Conservation (phyloP, 805 yeast genomes). For the Starmerella lactis-condensi region DNA sequence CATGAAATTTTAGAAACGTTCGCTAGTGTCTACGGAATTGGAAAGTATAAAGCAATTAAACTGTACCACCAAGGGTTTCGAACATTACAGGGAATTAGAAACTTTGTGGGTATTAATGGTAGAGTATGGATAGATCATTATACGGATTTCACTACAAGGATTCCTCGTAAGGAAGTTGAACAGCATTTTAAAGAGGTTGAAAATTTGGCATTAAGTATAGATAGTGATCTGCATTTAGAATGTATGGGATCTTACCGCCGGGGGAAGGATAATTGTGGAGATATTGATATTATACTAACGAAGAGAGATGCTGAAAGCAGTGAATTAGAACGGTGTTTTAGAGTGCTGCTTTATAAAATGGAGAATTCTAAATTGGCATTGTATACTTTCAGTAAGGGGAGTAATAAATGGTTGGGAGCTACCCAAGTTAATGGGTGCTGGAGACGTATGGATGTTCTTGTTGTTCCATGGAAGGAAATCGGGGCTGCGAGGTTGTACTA, state of each 20-base stretch:
- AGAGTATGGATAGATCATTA: conserved; percentile 30
- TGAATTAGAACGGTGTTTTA: conserved; percentile 5
- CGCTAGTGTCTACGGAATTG: conserved; percentile 33
- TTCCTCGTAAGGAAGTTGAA: conserved; percentile 30
- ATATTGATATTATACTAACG: conserved; percentile 35
- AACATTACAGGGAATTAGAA: conserved; percentile 26
- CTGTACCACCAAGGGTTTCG: conserved; percentile 27
- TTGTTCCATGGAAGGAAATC: conserved; percentile 28
- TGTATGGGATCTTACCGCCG: conserved; percentile 38
- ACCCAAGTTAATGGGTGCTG: conserved; percentile 23
- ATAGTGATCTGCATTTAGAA: conserved; percentile 23
- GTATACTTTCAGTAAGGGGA: conserved; percentile 18
- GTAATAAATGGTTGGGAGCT: conserved; percentile 23
- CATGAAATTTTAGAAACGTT: conserved; percentile 22
- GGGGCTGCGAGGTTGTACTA: conserved; percentile 37
- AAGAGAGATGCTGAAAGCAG: conserved; percentile 19
- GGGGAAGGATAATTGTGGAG: conserved; percentile 31
- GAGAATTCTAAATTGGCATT: conserved; percentile 24
- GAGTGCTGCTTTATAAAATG: conserved; percentile 15
- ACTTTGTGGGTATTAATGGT: conserved; percentile 19
- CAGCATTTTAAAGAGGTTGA: conserved; percentile 25
- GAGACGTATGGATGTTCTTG: conserved; percentile 37
- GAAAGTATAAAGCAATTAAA: conserved; percentile 25
- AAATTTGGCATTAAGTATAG: conserved; percentile 19
- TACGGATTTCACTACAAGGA: conserved; percentile 30